Conservation (phyloP, 106 monocot genomes). For the Allium cepa region DNA sequence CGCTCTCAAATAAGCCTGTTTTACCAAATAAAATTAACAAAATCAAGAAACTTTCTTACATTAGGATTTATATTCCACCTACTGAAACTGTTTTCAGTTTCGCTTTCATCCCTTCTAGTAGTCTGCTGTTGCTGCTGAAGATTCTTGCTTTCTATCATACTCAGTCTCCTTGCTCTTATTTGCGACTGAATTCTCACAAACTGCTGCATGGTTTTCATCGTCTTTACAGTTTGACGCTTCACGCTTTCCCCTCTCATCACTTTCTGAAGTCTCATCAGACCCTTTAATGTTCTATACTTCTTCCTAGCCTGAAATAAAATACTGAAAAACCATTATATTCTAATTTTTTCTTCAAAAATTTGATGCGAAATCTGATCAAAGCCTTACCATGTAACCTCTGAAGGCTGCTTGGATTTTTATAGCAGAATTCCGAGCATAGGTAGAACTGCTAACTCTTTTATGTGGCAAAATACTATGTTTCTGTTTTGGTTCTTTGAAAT, state of each 20-base stretch:
- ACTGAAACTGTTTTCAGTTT: conserved; percentile 26
- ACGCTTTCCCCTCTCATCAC: conserved; percentile 57
- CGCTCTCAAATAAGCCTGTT: no score
- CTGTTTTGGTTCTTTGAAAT: conserved; percentile 9
- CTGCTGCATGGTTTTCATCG: conserved; percentile 68
- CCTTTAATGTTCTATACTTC: conserved; percentile 49
- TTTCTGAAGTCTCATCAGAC: conserved; percentile 61
- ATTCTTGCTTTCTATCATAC: conserved; percentile 51
- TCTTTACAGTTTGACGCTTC: conserved; percentile 59
- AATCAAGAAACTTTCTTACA: conserved; percentile 13
- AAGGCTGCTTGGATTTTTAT: conserved; percentile 75
- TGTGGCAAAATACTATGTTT: background rate
- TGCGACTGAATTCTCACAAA: conserved; percentile 68
- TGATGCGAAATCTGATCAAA: background rate
- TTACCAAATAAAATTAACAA: background rate
- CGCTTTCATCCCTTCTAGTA: conserved; percentile 20
- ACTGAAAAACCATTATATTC: background rate
- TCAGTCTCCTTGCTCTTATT: conserved; percentile 41
- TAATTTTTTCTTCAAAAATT: background rate
- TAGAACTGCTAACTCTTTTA: conserved; percentile 11
- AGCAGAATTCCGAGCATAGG: conserved; percentile 35
- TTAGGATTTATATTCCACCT: conserved; percentile 44
- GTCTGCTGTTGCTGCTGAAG: conserved; percentile 17
- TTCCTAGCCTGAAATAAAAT: conserved; percentile 47
- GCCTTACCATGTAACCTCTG: conserved; percentile 61